Percentiles rank a stretch among this genome's conserved stretches.
phyloP scores from a whole-genome alignment of 129 eudicot genomes.

The Smallanthus sonchifolius region DNA sequence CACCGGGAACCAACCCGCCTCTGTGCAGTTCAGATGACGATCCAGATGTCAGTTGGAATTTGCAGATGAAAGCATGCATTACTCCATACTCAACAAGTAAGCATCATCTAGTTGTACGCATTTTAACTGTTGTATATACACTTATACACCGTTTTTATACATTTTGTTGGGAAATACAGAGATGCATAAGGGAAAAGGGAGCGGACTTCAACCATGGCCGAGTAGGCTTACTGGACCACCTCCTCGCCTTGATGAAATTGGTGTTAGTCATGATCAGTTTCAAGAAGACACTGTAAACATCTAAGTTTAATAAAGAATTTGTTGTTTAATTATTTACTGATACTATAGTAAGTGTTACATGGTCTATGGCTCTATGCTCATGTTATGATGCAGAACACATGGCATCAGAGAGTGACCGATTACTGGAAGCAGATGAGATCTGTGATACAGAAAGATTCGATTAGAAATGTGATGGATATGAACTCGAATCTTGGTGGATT shows the following conservation, averaged over 20 bases:
- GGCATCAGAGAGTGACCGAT: slow-evolving; percentile 68
- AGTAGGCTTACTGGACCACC: slow-evolving; percentile 60
- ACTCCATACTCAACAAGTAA: slow-evolving; percentile 69
- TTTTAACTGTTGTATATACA: background rate
- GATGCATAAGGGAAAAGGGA: slow-evolving; percentile 71
- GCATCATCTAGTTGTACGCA: slow-evolving; percentile 12
- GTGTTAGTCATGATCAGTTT: slow-evolving; percentile 53
- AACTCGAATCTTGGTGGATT: slow-evolving; percentile 93
- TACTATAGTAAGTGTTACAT: background rate
- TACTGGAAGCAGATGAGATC: slow-evolving; percentile 92
- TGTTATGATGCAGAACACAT: slow-evolving; percentile 49
- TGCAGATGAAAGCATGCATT: slow-evolving; percentile 80
- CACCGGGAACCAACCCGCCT: slow-evolving; percentile 54
- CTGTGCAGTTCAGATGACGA: slow-evolving; percentile 60
- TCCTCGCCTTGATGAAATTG: slow-evolving; percentile 83
- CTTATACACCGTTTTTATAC: background rate
- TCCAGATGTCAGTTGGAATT: slow-evolving; percentile 83
- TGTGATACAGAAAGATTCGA: slow-evolving; percentile 51
- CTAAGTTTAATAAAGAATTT: background rate
- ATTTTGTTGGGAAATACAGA: slow-evolving; percentile 33
- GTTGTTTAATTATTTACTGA: background rate
- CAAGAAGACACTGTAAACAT: slow-evolving; percentile 70
- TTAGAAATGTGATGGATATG: slow-evolving; percentile 96
- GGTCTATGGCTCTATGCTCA: background rate
- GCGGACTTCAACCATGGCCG: slow-evolving; percentile 87